phyloP scores from a whole-genome alignment of 371 early-diverging fungal genomes.

The Rhizopus delemar region DNA sequence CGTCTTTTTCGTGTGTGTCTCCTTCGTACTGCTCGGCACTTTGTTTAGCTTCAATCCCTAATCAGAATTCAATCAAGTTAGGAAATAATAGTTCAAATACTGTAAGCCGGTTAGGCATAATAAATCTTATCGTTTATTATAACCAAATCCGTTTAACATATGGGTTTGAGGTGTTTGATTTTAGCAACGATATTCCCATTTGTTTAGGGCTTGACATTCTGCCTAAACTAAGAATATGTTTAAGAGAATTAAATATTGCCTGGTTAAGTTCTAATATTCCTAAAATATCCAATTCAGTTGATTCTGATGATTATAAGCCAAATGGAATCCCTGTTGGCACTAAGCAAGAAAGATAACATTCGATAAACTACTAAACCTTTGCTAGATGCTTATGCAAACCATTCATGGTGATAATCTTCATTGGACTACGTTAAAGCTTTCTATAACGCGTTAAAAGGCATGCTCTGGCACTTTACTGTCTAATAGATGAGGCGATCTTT shows the following conservation, averaged over 20 bases:
- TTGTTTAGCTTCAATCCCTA: background rate
- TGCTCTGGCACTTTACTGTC: too few relatives aligned
- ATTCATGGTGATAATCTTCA: too few relatives aligned
- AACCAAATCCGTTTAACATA: background rate
- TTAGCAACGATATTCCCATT: background rate
- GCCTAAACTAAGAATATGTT: background rate
- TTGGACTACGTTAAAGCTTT: too few relatives aligned
- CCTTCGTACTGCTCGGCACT: background rate
- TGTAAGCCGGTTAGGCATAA: background rate
- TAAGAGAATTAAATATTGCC: background rate
- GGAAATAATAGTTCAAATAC: background rate
- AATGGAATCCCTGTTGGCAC: background rate
- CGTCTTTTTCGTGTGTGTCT: background rate
- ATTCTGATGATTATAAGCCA: slow-evolving; percentile 1
- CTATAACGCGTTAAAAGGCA: too few relatives aligned
- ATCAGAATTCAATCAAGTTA: background rate
- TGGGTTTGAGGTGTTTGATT: background rate
- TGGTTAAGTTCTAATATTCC: slow-evolving; percentile 4
- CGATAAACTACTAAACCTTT: background rate
- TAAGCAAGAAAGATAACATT: background rate
- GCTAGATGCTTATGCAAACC: background rate
- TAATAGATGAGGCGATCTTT: too few relatives aligned
- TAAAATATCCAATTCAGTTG: slow-evolving; percentile 1
- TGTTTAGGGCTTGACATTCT: slow-evolving; percentile 7
- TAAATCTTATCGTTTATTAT: background rate